Evolutionary conservation across 345 rosid genomes (phyloP), one percentile per base, ranked within the genome.

Genomic region (Hypericum perforatum): DNA sequence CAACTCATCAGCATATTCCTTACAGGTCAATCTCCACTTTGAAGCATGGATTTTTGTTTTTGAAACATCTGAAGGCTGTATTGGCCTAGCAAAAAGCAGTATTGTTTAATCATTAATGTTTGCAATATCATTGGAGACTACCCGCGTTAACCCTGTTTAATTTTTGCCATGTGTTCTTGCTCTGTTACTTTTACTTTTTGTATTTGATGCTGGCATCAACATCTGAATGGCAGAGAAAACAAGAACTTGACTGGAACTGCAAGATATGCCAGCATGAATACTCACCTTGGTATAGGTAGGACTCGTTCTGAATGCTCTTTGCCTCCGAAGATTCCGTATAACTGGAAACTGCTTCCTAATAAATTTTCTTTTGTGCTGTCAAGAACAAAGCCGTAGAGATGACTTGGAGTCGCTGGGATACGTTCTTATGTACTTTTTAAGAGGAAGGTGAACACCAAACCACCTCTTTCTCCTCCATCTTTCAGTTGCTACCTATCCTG

Each of bases 351-450:
- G 13, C 46, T 44, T 52, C 41, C 10, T 64, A 48, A 48, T 58
- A 56, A 8, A 41, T 5, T 41, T 66, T 1, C 22, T 32, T 39
- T 12, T 47, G 2, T 57, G 5, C 16, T 41, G 42, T 22, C 45
- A 22, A 89, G 97, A 89, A 69, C 97, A 89, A 86, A 89, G 97
- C 68, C 86, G 97, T 62, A 76, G 97, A 78, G 97, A 89, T 74
- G 97, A 89, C 80, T 67, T 89, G 57, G 95, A 89, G 68, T 86
- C 97, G 4, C 94, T 89, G 65, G 97, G 97, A 65, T 89, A 81
- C 61, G 95, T 86, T 48, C 81, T 89, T 47, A 86, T 89, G 90
- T 89, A 89, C 50, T 89, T 89, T 58, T 63, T 89, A 48, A 76
- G 87, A 66, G 97, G 97, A 80, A 86, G 94, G 97, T 84, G 49